Base-by-base conservation (phyloP, 1,139 yeast species). In the Saccharomycopsis hybrid region DNA sequence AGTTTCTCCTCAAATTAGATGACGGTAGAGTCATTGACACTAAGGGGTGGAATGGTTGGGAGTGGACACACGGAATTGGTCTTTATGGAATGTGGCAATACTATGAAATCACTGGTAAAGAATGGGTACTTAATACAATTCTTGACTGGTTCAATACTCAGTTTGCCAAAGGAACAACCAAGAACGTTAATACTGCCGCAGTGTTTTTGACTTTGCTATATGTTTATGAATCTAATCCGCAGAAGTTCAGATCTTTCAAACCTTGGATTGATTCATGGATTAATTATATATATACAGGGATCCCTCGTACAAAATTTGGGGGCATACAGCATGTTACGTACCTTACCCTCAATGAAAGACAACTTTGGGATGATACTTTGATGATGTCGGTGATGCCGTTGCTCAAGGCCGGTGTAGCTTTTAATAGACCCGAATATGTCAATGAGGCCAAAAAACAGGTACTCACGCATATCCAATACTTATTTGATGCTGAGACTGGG, bases 31-130 rank as follows among this genome's bases (percentile, higher is more conserved):
- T 64, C 46, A 65, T 65, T 38, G 70, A 67, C 52, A 65, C 69
- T 46, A 66, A 65, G 53, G 67, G 68, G 13, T 66, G 70, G 70
- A 62, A 65, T 5, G 69, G 67, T n/a, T 67, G 70, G 69, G 69
- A 65, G 53, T 65, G 69, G 69, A 64, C 69, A 30, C 69, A 65
- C 47, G 69, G 69, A 4, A 63, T 67, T 40, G 49, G 51, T 4
- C 44, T 48, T 29, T 65, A 66, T 50, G 70, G 70, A 9, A 62
- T 67, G 64, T 66, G 70, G 70, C 67, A 66, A 46, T 66, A 64
- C 55, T 63, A 63, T 51, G 60, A 60, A 33, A 56, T 63, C 39
- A 65, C 65, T 25, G 60, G 59, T 29, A 56, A 62, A 43, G 50
- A 49, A 5, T 38, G 56, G 42, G 57, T 62, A 3, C 56, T 66